A percentile compares a stretch with the other conserved stretches of the same genome.
phyloP scores from a whole-genome alignment of 192 early-diverging fungal genomes.

The Chytriomyces sp. region DNA sequence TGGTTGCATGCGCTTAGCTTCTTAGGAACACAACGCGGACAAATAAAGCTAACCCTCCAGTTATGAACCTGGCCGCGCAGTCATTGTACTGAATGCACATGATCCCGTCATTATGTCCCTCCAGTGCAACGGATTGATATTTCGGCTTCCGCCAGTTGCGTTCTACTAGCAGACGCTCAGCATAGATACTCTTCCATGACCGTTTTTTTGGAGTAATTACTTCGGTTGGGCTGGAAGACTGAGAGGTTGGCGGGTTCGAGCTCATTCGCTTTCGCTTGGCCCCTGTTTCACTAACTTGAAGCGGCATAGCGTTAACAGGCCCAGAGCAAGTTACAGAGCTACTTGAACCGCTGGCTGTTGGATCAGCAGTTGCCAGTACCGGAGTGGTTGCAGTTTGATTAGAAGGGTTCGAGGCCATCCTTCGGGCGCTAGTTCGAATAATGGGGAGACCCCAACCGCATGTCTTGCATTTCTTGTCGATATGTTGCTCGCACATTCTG shows the following conservation, averaged over 20 bases:
- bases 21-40: not conserved
- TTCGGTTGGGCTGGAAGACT: not conserved
- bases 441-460: conserved; percentile 89
- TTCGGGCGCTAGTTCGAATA: conserved; percentile 2
- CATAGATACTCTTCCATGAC: conserved; percentile 95
- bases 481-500: conserved; percentile 96
- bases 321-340: too few species aligned
- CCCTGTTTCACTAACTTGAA: too few species aligned
- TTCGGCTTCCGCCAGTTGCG: conserved; percentile 91
- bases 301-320: too few species aligned
- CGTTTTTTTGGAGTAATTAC: conserved; percentile 45
- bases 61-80: conserved; percentile 67
- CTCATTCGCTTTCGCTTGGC: conserved; percentile 21
- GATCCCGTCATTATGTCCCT: conserved; percentile 88
- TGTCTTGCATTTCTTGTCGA: conserved; percentile 90
- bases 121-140: conserved; percentile 63
- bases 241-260: not conserved
- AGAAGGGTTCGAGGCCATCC: not conserved
- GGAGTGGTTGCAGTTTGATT: not conserved
- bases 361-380: too few species aligned
- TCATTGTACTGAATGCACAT: conserved; percentile 91
- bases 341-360: too few species aligned
- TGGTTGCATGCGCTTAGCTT: not conserved
- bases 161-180: conserved; percentile 87
- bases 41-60: conserved; percentile 62